Evolutionary conservation across 2,329 filamentous ascomycete species (phyloP).

Genomic region (Zymoseptoria brevis): DNA sequence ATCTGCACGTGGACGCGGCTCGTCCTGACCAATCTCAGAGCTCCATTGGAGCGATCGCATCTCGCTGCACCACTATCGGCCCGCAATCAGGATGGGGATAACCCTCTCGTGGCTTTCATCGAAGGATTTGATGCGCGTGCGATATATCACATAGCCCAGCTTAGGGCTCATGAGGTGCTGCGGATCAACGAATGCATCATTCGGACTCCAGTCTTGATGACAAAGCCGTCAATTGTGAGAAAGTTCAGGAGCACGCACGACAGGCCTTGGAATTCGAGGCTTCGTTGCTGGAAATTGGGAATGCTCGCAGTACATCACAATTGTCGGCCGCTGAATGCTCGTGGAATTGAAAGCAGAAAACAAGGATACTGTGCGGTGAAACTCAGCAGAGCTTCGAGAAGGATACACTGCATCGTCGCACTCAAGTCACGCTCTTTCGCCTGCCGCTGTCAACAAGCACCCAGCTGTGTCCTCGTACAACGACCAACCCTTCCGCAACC

Average conservation of each 20-base stretch:
- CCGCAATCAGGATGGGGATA: neutral
- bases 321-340: no score
- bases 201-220: neutral
- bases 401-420: neutral
- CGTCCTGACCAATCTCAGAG: neutral
- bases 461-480: neutral
- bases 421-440: neutral
- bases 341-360: neutral
- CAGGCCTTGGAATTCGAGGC: neutral
- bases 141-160: neutral
- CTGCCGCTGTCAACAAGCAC: neutral
- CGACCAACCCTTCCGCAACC: slow-evolving; percentile 32
- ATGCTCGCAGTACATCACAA: neutral
- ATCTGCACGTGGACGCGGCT: neutral
- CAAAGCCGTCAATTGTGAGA: neutral
- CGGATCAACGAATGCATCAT: neutral
- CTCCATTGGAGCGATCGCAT: neutral
- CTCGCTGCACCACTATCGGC: neutral
- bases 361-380: neutral
- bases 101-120: neutral
- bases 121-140: neutral
- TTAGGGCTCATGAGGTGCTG: neutral
- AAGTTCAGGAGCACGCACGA: neutral
- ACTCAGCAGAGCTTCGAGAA: neutral
- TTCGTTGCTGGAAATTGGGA: neutral